Evolutionary conservation across 1,284 basidiomycete species (phyloP).

Genomic region (Ustilago curta): DNA sequence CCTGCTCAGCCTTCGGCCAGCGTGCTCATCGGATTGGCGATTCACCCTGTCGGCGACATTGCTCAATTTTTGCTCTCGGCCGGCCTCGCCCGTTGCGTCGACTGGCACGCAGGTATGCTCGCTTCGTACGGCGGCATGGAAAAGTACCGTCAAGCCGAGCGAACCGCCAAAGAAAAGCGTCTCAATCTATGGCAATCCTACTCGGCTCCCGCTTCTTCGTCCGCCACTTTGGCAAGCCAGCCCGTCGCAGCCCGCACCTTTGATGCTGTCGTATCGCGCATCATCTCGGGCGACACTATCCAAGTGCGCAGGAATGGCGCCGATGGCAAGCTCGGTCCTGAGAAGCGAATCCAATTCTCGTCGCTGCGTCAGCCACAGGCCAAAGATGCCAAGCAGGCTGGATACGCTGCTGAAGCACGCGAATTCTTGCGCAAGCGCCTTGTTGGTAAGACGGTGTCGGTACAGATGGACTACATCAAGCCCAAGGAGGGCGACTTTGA

Average conservation of each 20-base stretch:
- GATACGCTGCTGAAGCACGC: constrained; percentile 89
- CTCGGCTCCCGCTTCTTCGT: constrained; percentile 54
- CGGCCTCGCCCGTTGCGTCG: constrained; percentile 90
- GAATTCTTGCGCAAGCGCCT: constrained; percentile 72
- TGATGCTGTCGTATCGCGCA: constrained; percentile 84
- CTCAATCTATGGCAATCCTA: constrained; percentile 81
- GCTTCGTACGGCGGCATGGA: constrained; percentile 72
- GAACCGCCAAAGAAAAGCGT: constrained; percentile 83
- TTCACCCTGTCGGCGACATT: constrained; percentile 94
- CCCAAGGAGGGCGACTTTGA: constrained; percentile 61
- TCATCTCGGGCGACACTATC: constrained; percentile 94
- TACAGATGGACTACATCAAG: constrained; percentile 66
- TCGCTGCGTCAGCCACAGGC: constrained; percentile 79
- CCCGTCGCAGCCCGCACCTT: constrained; percentile 53
- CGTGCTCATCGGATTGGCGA: constrained; percentile 89
- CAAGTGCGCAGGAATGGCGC: constrained; percentile 66
- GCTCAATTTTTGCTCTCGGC: constrained; percentile 86
- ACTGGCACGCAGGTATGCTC: constrained; percentile 98
- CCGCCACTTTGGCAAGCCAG: constrained; percentile 38
- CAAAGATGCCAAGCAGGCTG: constrained; percentile 86
- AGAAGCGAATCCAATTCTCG: constrained; percentile 87
- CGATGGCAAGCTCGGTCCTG: constrained; percentile 74
- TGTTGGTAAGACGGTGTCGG: constrained; percentile 59
- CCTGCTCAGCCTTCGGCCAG: constrained; percentile 71
- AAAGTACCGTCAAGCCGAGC: constrained; percentile 84